phyloP scores from a whole-genome alignment of 2,329 filamentous ascomycete genomes.

The Arthrinium phaeospermum region DNA sequence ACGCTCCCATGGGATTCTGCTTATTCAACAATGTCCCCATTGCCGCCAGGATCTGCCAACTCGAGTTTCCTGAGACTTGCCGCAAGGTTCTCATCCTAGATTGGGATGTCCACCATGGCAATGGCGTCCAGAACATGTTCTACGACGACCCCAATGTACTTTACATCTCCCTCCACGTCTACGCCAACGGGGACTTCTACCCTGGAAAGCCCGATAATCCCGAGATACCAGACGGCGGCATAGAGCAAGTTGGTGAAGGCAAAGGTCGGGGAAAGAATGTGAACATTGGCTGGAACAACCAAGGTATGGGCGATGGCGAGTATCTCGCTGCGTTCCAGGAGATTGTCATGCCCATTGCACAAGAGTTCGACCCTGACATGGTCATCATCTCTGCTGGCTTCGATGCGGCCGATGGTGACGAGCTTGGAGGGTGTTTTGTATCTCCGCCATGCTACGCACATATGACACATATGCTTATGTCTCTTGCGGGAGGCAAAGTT shows the following conservation, averaged over 20 bases:
- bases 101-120: conserved; percentile 85
- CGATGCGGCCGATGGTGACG: conserved; percentile 91
- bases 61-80: conserved; percentile 78
- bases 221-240: conserved; percentile 64
- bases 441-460: conserved; percentile 91
- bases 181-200: conserved; percentile 83
- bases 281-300: conserved; percentile 71
- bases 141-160: conserved; percentile 94
- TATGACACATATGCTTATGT: conserved; percentile 99
- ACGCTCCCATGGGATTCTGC: conserved; percentile 91
- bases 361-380: conserved; percentile 91
- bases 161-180: conserved; percentile 94
- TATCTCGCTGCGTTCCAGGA: conserved; percentile 97
- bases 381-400: conserved; percentile 97
- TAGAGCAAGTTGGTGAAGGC: conserved; percentile 63
- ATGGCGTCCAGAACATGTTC: conserved; percentile 95
- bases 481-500: conserved; percentile 85
- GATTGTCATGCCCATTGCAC: conserved; percentile 93
- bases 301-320: conserved; percentile 92
- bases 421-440: conserved; percentile 91
- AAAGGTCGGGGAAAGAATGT: conserved; percentile 65
- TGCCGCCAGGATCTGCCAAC: conserved; percentile 85
- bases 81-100: conserved; percentile 92
- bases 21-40: conserved; percentile 98
- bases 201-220: conserved; percentile 68